Evolutionary conservation across 2,329 filamentous ascomycete genomes (phyloP), one percentile per base, ranked within the genome.

Genomic region (Aspergillus aculeatus): DNA sequence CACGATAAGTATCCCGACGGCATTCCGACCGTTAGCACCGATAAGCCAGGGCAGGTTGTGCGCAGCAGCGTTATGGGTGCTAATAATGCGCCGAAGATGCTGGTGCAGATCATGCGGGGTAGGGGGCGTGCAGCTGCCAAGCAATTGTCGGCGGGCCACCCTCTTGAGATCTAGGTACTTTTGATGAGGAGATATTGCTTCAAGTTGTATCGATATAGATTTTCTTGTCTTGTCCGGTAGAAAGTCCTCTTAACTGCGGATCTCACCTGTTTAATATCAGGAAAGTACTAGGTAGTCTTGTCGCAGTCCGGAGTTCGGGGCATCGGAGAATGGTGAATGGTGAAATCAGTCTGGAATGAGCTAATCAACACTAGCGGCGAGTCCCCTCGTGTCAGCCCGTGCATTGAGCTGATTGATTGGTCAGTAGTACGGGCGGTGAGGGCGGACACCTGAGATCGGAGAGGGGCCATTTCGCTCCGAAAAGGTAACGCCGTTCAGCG

Each of bases 391-490:
- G 38, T 44, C 38, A 44, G 38, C 38, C 11, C 38, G 38, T 9
- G 5, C 38, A 44, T 44, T 19, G 5, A 44, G 16, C 38, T 44
- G 5, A 19, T 12, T 52, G 49, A 47, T 92, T 70, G 31, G 48
- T 23, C 24, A 23, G 31, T 29, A 24, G 7, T 7, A 10, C n/a
- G 7, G 23, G 51, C 51, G 51, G 51, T 54, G 32, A 54, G 51
- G 3, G 12, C 29, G 14, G 48, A 54, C 35, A 54, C 44, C 35
- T 21, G 51, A n/a, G 26, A n/a, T 32, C 21, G 51, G 51, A 54
- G 35, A 19, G 51, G 51, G 38, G 9, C 29, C 51, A 16, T 47
- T 24, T 26, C 21, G 31, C 19, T 44, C 32, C 31, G 51, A 44
- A 54, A 47, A 54, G 44, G n/a, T 24, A 54, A 44, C 32, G 51